phyloP scores from a whole-genome alignment of 2,329 filamentous ascomycete genomes.

The Hortaea werneckii region DNA sequence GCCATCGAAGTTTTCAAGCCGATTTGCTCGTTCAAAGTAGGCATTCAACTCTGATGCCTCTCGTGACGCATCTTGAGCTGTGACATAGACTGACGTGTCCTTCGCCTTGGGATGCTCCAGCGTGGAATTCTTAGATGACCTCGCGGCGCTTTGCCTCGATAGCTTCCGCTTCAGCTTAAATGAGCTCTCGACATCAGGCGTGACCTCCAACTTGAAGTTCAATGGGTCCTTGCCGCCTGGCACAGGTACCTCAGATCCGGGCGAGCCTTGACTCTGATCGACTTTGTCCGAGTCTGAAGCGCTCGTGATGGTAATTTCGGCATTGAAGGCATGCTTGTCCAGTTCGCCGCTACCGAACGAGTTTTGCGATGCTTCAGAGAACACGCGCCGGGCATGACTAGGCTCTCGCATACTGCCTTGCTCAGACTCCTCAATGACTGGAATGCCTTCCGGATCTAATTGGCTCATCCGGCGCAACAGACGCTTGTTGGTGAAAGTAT shows the following conservation, averaged over 20 bases:
- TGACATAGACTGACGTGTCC: not conserved
- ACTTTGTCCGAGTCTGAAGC: slow-evolving; percentile 17
- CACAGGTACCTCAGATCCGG: slow-evolving; percentile 18
- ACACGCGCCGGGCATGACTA: not conserved
- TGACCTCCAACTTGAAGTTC: slow-evolving; percentile 16
- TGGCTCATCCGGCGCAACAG: slow-evolving; percentile 78
- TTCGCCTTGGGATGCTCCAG: slow-evolving; percentile 2
- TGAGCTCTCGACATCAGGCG: slow-evolving; percentile 9
- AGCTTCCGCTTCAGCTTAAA: slow-evolving; percentile 18
- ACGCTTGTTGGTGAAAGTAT: slow-evolving; percentile 89
- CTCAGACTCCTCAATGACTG: slow-evolving; percentile 1
- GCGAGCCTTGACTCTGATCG: slow-evolving; percentile 15
- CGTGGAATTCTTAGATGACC: slow-evolving; percentile 16
- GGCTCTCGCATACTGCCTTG: not conserved
- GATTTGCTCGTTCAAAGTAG: slow-evolving; percentile 1
- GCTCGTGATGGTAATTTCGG: slow-evolving; percentile 22
- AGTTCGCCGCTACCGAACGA: slow-evolving; percentile 34
- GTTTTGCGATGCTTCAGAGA: slow-evolving; percentile 8
- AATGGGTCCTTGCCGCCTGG: slow-evolving; percentile 16
- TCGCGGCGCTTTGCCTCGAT: slow-evolving; percentile 14
- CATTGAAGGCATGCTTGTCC: slow-evolving; percentile 31
- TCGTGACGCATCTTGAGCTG: slow-evolving; percentile 11
- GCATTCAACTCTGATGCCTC: slow-evolving; percentile 10
- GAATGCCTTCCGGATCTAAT: slow-evolving; percentile 45
- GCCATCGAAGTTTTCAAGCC: slow-evolving; percentile 33